Base-by-base conservation (phyloP, 2,329 filamentous ascomycete species). In the Pseudogymnoascus sp. region DNA sequence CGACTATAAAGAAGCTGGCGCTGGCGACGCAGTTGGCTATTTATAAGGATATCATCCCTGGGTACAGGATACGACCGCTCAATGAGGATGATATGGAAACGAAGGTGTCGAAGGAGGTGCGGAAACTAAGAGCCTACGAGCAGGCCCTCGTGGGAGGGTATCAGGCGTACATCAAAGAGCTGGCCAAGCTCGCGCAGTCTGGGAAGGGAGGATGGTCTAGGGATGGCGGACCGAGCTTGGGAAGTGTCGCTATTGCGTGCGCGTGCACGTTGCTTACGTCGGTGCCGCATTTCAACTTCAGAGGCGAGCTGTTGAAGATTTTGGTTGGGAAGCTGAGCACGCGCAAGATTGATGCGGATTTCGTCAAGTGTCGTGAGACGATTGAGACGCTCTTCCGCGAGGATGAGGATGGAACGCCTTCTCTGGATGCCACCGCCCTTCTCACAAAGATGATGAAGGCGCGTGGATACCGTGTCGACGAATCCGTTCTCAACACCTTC, bases 231-330 rank as follows among this genome's bases (percentile, higher is more conserved):
- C 76, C 78, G 61, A 79, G 74, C 61, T 72, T 97, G 22, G 83
- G 86, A 6, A 88, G 81, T 59, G 81, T 96, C 25, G 93, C 94
- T 3, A 87, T 96, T 62, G 87, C 85, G 43, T 99, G 94, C 71
- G 87, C 89, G 1, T 96, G 91, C 74, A 88, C 83, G 30, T 80
- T 99, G 14, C 75, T 97, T 39, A 84, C 83, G 18, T 81, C 88
- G 1, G 91, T 97, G 0, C 90, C 94, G 3, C 95, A 99, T 76
- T 99, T 99, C 83, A 99, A 99, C 78, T 97, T 96, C 74, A 87
- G 94, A 39, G 82, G 81, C 57, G 93, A 99, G 60, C 78, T 99
- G 60, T 77, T 99, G 64, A 91, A 90, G 74, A 93, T 97, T 62
- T 72, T 99, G 12, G 86, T 96, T 20, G 85, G 86, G 67, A 94